Evolutionary conservation across 345 rosid species (phyloP).

Genomic region (Gossypium herbaceum): DNA sequence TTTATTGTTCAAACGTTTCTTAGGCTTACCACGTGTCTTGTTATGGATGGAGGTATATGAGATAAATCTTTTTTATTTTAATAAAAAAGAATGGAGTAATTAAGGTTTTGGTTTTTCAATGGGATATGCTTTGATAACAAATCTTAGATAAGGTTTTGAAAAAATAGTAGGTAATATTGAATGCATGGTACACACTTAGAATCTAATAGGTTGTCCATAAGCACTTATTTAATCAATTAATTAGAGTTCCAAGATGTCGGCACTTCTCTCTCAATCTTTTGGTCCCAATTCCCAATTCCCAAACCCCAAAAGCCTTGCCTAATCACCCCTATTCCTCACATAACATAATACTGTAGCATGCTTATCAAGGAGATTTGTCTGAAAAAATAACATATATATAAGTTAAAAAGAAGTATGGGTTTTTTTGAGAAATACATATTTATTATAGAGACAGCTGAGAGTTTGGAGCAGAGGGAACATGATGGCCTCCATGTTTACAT

Average conservation of each 20-base stretch:
- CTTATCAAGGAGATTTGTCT: conserved; percentile 26
- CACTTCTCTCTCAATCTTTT: conserved; percentile 22
- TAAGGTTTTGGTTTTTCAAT: not conserved
- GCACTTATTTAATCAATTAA: conserved; percentile 20
- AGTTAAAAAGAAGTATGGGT: not conserved
- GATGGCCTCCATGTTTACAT: conserved; percentile 68
- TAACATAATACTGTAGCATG: not conserved
- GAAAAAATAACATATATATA: not conserved
- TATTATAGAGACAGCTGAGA: conserved; percentile 25
- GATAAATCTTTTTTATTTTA: too few relatives aligned
- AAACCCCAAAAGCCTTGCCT: conserved; percentile 11
- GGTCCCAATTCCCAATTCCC: conserved; percentile 27
- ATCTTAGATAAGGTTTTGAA: conserved; percentile 1
- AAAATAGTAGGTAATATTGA: conserved; percentile 30
- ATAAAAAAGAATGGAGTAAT: not conserved
- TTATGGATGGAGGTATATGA: too few relatives aligned
- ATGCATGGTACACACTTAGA: conserved; percentile 26
- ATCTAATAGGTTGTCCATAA: conserved; percentile 29
- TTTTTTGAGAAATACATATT: not conserved
- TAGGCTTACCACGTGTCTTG: too few relatives aligned
- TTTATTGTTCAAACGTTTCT: too few relatives aligned
- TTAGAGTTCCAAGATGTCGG: conserved; percentile 44
- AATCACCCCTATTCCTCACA: conserved; percentile 9
- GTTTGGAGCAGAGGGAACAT: conserved; percentile 71
- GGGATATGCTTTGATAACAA: not conserved